phyloP scores from a whole-genome alignment of 345 rosid species.

The Camelina neglecta region DNA sequence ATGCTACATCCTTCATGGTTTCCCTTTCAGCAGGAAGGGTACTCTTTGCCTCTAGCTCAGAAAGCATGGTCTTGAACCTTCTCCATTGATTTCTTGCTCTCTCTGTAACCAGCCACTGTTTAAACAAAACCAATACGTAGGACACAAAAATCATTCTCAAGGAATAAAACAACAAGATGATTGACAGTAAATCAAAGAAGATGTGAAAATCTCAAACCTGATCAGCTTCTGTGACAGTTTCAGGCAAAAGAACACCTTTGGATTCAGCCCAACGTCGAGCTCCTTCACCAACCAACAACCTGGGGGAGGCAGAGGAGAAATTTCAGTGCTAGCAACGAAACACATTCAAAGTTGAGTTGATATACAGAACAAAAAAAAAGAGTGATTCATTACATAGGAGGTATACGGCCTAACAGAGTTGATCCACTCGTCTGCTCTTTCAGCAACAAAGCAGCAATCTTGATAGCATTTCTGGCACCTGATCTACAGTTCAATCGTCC shows the following conservation, averaged over 20 bases:
- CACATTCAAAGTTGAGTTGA: not conserved
- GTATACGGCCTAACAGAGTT: constrained; percentile 78
- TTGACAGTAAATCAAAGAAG: constrained; percentile 9
- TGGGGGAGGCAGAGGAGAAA: constrained; percentile 37
- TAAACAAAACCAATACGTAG: constrained; percentile 2
- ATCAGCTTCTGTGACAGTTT: constrained; percentile 60
- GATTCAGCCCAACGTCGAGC: constrained; percentile 79
- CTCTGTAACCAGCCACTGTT: constrained; percentile 87
- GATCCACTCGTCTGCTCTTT: constrained; percentile 78
- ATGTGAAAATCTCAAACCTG: constrained; percentile 56
- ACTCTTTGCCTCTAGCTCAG: constrained; percentile 51
- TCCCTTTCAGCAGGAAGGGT: constrained; percentile 30
- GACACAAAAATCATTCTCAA: constrained; percentile 4
- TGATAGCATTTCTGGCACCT: constrained; percentile 91
- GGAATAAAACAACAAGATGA: constrained; percentile 5
- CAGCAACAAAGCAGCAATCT: constrained; percentile 76
- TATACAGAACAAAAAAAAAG: constrained; percentile 27
- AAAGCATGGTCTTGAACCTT: constrained; percentile 73
- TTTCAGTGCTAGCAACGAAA: not conserved
- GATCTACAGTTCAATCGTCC: constrained; percentile 53
- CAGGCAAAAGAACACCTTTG: constrained; percentile 60
- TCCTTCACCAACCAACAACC: constrained; percentile 98
- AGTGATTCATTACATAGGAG: constrained; percentile 73
- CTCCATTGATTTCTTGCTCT: constrained; percentile 82
- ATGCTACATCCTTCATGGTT: constrained; percentile 44